These are phyloP conservation scores for Alternaria longipes DNA, from an alignment of 2,329 filamentous ascomycete genomes.

Conservation along the genomic window DNA sequence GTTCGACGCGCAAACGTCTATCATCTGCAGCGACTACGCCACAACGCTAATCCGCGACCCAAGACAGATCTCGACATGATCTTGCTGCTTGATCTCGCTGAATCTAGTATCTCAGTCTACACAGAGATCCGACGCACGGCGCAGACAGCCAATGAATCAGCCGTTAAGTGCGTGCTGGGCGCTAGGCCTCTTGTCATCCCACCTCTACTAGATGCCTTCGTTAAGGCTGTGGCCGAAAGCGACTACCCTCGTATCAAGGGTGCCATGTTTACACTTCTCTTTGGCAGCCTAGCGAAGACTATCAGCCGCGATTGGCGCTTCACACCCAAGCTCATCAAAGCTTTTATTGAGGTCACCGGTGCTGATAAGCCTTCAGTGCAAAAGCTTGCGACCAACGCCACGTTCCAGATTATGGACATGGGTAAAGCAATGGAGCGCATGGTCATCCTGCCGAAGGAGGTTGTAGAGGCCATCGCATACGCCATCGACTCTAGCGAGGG, in stretches of 20 bases:
- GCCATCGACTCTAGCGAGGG: constrained; percentile 46
- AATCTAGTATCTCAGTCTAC: constrained; percentile 90
- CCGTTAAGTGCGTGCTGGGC: constrained; percentile 88
- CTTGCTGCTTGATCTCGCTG: constrained; percentile 84
- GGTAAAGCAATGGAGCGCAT: constrained; percentile 87
- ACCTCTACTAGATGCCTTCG: constrained; percentile 80
- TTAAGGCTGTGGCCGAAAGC: constrained; percentile 77
- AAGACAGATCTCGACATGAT: constrained; percentile 90
- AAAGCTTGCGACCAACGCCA: constrained; percentile 79
- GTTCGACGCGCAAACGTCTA: constrained; percentile 94
- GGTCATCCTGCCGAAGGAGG: constrained; percentile 78
- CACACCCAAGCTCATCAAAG: constrained; percentile 84
- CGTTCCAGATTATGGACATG: constrained; percentile 91
- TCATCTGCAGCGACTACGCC: constrained; percentile 89
- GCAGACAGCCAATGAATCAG: constrained; percentile 90
- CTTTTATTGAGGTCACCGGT: constrained; percentile 88
- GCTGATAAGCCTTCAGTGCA: constrained; percentile 97
- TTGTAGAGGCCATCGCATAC: constrained; percentile 71
- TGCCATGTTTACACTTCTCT: constrained; percentile 87
- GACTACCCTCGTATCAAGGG: constrained; percentile 96
- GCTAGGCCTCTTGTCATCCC: constrained; percentile 90
- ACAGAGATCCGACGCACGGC: constrained; percentile 95
- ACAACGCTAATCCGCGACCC: constrained; percentile 87
- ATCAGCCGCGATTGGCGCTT: constrained; percentile 93
- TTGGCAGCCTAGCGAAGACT: constrained; percentile 87